phyloP scores from a whole-genome alignment of 345 rosid species.

The Syzygium aqueum region DNA sequence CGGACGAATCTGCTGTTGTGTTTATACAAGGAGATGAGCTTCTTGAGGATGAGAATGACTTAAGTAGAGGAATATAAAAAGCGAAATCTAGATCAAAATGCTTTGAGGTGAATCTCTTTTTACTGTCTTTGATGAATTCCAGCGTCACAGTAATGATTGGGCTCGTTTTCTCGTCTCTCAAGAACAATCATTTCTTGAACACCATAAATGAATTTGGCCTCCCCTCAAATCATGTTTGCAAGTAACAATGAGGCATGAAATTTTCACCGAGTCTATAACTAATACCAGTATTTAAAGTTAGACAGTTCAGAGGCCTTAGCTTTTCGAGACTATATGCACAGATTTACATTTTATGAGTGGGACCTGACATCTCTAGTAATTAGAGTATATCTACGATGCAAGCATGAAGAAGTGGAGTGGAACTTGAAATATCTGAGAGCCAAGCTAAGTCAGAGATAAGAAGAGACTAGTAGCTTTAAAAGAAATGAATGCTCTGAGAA shows the following conservation, averaged over 20 bases:
- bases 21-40: neutral
- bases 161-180: neutral
- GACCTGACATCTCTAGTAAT: neutral
- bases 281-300: neutral
- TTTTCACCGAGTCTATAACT: neutral
- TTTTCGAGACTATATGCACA: neutral
- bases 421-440: neutral
- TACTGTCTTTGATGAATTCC: neutral
- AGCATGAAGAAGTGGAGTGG: neutral
- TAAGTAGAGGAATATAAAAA: neutral
- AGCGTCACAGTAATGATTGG: neutral
- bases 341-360: neutral
- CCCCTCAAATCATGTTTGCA: neutral
- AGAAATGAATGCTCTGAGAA: neutral
- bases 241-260: neutral
- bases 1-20: neutral
- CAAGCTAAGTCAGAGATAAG: neutral
- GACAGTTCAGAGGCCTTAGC: neutral
- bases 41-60: neutral
- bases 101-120: neutral
- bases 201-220: neutral
- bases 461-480: neutral
- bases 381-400: neutral
- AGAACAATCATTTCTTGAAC: neutral
- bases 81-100: neutral